Conservation (phyloP, 192 early-diverging fungal species). For the Gonapodya prolifera region DNA sequence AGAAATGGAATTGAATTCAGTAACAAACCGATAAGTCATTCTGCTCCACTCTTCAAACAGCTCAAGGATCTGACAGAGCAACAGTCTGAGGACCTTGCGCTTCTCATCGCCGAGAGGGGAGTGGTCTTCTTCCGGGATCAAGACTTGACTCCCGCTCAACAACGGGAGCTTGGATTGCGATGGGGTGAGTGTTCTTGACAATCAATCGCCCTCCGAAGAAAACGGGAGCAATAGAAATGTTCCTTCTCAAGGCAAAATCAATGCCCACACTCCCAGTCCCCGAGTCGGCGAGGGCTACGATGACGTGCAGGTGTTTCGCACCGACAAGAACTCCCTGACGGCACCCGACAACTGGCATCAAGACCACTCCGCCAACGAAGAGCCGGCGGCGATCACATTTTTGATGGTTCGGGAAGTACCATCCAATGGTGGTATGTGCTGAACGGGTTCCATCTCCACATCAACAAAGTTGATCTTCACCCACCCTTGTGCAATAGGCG, state of each 20-base stretch:
- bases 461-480: too few species aligned
- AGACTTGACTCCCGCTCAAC: background rate
- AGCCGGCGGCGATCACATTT: background rate
- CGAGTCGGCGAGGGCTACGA: constrained; percentile 12
- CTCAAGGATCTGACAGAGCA: constrained; percentile 40
- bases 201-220: constrained; percentile 22
- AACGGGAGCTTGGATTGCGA: background rate
- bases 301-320: background rate
- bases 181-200: constrained; percentile 28
- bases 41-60: background rate
- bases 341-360: too few species aligned
- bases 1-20: background rate
- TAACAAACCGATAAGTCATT: background rate
- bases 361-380: background rate
- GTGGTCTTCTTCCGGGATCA: background rate
- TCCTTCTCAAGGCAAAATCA: too few species aligned
- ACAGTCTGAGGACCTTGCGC: constrained; percentile 44
- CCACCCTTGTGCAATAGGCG: too few species aligned
- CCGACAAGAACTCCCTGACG: background rate
- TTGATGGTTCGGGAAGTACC: constrained; percentile 13
- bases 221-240: too few species aligned
- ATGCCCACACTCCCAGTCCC: too few species aligned
- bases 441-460: too few species aligned
- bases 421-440: constrained; percentile 21
- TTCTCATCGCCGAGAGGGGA: constrained; percentile 27